Evolutionary conservation across 2,329 filamentous ascomycete species (phyloP), one percentile per base, ranked within the genome.

Genomic region (Setomelanomma holmii): DNA sequence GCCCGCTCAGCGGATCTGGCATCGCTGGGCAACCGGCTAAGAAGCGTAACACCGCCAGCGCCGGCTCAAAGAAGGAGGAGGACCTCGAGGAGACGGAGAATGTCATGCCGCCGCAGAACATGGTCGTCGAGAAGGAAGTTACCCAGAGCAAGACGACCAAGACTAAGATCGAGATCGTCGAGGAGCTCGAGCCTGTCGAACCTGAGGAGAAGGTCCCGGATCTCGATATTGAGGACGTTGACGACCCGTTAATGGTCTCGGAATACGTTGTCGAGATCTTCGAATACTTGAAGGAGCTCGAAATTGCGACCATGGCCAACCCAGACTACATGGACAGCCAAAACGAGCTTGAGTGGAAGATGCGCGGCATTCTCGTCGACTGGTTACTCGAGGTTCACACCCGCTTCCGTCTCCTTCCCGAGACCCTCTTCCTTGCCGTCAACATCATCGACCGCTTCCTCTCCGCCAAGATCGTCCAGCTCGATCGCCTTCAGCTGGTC

Each of bases 331-430:
- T 99, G 87, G 85, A 89, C 44, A 90, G 93, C 77, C 95, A 99
- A 74, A 89, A 90, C 60, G 92, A 97, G 66, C 83, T 99, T 11
- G 93, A 97, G 76, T 99, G 95, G 95, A 96, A 96, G 84, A 97
- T 96, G 80, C 91, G 95, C 66, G 93, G 93, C 59, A 97, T 99
- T 63, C 85, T 99, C 48, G 87, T 98, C 62, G 95, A 99, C 79
- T 99, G 95, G 95, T 84, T 99, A 61, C 93, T 99, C 58, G 95
- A 99, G 76, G 95, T 99, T 40, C 95, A 99, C 80, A 96, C 91
- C 19, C 90, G 93, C 51, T 99, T 98, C 82, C 90, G 95, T 64
- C 86, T 99, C 16, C 85, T 98, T 36, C 95, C 95, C 19, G 95
- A 99, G 80, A 98, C 95, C 2, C 84, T 98, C 40, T 99, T 97